phyloP scores from a whole-genome alignment of 1,284 basidiomycete genomes.

The Sanghuangporus weigelae region DNA sequence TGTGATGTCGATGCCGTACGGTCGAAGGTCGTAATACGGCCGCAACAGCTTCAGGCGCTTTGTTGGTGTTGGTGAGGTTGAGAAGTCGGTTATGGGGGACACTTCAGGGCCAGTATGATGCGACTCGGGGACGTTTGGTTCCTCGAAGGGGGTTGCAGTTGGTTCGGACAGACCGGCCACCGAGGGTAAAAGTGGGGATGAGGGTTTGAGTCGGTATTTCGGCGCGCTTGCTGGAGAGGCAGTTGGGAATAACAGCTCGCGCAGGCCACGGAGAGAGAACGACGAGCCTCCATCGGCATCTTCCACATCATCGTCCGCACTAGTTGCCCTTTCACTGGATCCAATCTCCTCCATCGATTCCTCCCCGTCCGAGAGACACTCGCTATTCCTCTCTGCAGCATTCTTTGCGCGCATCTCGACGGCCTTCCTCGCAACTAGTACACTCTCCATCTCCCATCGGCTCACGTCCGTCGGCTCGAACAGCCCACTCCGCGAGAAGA shows the following conservation, averaged over 20 bases:
- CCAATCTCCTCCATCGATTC: slow-evolving; percentile 17
- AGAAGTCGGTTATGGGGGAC: not conserved
- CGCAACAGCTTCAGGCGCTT: slow-evolving; percentile 28
- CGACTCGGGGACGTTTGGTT: not conserved
- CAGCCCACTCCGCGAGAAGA: slow-evolving; percentile 35
- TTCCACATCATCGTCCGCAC: slow-evolving; percentile 2
- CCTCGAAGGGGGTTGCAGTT: not conserved
- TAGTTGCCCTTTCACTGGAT: slow-evolving; percentile 16
- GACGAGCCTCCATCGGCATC: not conserved
- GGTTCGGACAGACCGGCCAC: not conserved
- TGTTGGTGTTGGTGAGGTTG: not conserved
- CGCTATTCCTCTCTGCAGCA: slow-evolving; percentile 26
- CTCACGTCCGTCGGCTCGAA: slow-evolving; percentile 72
- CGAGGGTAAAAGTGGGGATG: not conserved
- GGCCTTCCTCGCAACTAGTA: slow-evolving; percentile 12
- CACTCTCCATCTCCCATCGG: slow-evolving; percentile 60
- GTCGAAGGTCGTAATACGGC: slow-evolving; percentile 60
- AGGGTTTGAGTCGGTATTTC: not conserved
- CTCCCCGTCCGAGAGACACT: not conserved
- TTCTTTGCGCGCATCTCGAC: slow-evolving; percentile 32
- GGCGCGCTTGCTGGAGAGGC: not conserved
- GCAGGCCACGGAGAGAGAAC: not conserved
- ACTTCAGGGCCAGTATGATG: not conserved
- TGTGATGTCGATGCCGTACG: slow-evolving; percentile 65
- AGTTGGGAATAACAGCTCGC: not conserved